These are phyloP conservation scores for Paramecium caudatum DNA, from an alignment of 73 alveolate species.

Conservation along the genomic window DNA sequence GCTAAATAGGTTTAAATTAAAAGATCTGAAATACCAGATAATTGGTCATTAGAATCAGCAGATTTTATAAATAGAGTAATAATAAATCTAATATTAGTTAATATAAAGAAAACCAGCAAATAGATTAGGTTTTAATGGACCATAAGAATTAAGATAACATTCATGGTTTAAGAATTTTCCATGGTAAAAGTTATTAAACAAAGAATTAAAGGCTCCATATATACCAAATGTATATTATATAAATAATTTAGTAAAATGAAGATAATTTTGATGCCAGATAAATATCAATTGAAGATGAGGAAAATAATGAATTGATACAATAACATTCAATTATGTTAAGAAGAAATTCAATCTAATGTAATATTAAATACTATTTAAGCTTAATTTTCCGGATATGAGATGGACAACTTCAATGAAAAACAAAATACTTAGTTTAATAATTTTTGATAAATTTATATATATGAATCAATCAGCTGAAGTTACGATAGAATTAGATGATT, in stretches of 20 bases:
- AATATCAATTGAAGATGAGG: conserved; percentile 74
- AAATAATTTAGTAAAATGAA: conserved; percentile 52
- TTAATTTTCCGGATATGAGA: conserved; percentile 36
- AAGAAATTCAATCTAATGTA: conserved; percentile 80
- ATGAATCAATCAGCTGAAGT: too few relatives aligned
- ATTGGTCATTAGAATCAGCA: conserved; percentile 94
- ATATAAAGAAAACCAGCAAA: conserved; percentile 84
- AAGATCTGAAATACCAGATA: conserved; percentile 92
- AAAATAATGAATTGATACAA: conserved; percentile 62
- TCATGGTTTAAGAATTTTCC: conserved; percentile 96
- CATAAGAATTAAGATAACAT: conserved; percentile 95
- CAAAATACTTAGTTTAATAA: conserved; percentile 25
- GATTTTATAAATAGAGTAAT: conserved; percentile 90
- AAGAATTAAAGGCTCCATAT: conserved; percentile 91
- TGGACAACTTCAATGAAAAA: conserved; percentile 50
- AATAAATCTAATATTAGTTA: conserved; percentile 69
- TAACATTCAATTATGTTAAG: conserved; percentile 45
- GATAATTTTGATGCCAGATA: conserved; percentile 80
- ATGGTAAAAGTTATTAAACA: conserved; percentile 89
- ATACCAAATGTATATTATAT: conserved; percentile 78
- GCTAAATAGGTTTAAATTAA: conserved; percentile 93
- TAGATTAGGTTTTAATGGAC: conserved; percentile 96
- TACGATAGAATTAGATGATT: background rate
- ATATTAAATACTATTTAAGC: background rate
- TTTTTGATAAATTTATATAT: too few relatives aligned